Conservation (phyloP, 1,139 yeast genomes). For the Ogataea hybrid region DNA sequence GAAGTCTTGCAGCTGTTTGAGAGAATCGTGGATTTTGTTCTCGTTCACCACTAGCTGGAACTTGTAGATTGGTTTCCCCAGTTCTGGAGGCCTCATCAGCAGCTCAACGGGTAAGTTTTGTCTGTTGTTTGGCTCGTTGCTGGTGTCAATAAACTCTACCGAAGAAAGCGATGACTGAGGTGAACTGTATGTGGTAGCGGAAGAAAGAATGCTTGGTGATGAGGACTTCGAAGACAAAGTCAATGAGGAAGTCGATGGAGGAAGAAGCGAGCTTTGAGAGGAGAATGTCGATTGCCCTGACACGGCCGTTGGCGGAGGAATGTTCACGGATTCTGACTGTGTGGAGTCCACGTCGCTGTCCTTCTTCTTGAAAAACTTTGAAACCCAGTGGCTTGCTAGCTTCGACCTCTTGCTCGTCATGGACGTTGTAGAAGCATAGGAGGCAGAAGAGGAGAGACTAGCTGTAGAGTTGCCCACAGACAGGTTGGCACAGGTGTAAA, state of each 20-base stretch:
- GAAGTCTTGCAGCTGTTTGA: conserved; percentile 17
- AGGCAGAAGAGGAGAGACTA: conserved; percentile 6
- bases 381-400: conserved; percentile 20
- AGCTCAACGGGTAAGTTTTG: conserved; percentile 28
- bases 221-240: conserved; percentile 19
- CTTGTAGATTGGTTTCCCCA: conserved; percentile 19
- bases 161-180: conserved; percentile 26
- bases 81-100: conserved; percentile 20
- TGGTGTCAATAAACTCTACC: conserved; percentile 18
- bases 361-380: conserved; percentile 21
- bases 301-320: not conserved
- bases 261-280: not conserved
- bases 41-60: conserved; percentile 27
- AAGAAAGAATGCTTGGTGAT: conserved; percentile 24
- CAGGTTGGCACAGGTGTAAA: conserved; percentile 44
- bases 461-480: conserved; percentile 9
- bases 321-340: not conserved
- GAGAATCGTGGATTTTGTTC: conserved; percentile 17
- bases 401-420: conserved; percentile 13
- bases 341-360: conserved; percentile 6
- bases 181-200: conserved; percentile 27
- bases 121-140: conserved; percentile 9
- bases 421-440: conserved; percentile 2
- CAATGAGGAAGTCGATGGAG: conserved; percentile 17
- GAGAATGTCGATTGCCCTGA: not conserved